These are phyloP conservation scores for Yamadazyma nakazawae DNA, from an alignment of 805 yeast species.

Conservation along the genomic window DNA sequence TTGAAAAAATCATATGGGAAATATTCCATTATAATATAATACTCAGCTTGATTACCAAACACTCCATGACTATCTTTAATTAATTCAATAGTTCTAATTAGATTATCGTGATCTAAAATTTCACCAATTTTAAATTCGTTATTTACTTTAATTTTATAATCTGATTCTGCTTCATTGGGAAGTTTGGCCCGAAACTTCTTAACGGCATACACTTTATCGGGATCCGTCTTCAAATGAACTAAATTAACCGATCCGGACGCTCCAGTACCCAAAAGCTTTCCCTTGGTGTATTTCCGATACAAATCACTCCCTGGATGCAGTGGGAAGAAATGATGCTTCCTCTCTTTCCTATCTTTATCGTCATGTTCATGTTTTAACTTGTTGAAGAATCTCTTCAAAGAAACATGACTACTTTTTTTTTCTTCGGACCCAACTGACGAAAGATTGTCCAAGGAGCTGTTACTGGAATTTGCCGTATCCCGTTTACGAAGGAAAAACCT, in stretches of 20 bases:
- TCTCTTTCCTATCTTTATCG: constrained; percentile 6
- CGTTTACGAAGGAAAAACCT: constrained; percentile 13
- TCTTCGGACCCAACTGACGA: constrained; percentile 12
- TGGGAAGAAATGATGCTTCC: constrained; percentile 13
- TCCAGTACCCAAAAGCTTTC: constrained; percentile 80
- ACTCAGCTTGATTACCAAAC: constrained; percentile 24
- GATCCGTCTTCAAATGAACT: constrained; percentile 57
- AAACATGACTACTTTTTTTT: constrained; percentile 23
- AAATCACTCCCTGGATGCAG: constrained; percentile 22
- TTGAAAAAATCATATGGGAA: constrained; percentile 91
- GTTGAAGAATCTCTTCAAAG: constrained; percentile 51
- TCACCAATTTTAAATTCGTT: constrained; percentile 84
- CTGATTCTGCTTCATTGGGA: constrained; percentile 58
- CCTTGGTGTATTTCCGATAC: constrained; percentile 56
- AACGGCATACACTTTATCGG: constrained; percentile 65
- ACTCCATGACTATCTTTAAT: constrained; percentile 52
- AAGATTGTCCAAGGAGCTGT: constrained; percentile 11
- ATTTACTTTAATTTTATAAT: constrained; percentile 74
- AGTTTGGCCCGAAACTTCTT: constrained; percentile 76
- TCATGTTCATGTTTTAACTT: constrained; percentile 30
- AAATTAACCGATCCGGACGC: constrained; percentile 93
- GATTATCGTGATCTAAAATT: constrained; percentile 65
- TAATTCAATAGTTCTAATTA: constrained; percentile 78
- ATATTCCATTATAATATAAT: constrained; percentile 86
- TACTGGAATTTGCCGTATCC: constrained; percentile 10